These are phyloP conservation scores for Pleurotus giganteus DNA, from an alignment of 768 basidiomycete species.

Conservation along the genomic window DNA sequence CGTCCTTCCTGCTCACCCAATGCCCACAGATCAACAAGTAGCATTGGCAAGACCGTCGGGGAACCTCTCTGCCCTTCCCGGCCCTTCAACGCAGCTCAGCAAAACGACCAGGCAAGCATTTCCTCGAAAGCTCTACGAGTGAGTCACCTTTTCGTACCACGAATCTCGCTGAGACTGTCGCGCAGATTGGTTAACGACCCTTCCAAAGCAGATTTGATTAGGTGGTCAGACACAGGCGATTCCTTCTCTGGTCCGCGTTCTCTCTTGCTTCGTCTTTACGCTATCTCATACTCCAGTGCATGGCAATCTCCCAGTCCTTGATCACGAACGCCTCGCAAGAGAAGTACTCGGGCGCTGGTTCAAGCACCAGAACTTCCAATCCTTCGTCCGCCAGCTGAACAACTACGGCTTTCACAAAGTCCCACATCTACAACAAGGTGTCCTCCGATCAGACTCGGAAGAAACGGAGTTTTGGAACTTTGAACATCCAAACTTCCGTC, in stretches of 20 bases:
- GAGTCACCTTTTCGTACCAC: not conserved
- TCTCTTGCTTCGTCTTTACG: not conserved
- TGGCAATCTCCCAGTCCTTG: too few species aligned
- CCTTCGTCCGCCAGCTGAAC: not conserved
- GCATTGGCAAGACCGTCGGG: slow-evolving; percentile 48
- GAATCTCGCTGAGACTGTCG: not conserved
- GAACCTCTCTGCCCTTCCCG: slow-evolving; percentile 21
- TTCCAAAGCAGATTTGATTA: not conserved
- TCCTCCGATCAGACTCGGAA: slow-evolving; percentile 75
- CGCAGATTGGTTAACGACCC: too few species aligned
- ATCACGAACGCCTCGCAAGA: not conserved
- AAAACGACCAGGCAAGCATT: slow-evolving; percentile 30
- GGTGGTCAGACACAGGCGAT: not conserved
- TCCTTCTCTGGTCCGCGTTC: not conserved
- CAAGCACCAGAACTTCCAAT: not conserved
- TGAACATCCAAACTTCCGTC: slow-evolving; percentile 82
- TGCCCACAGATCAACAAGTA: slow-evolving; percentile 58
- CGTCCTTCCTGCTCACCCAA: too few species aligned
- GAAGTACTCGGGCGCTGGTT: not conserved
- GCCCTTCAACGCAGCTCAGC: slow-evolving; percentile 23
- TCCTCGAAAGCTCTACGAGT: not conserved
- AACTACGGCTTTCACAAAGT: not conserved
- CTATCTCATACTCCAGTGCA: too few species aligned
- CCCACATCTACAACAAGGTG: slow-evolving; percentile 95
- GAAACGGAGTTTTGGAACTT: slow-evolving; percentile 89